Base-by-base conservation (phyloP, 2,329 filamentous ascomycete genomes). In the Sordariomycetes sp. region DNA sequence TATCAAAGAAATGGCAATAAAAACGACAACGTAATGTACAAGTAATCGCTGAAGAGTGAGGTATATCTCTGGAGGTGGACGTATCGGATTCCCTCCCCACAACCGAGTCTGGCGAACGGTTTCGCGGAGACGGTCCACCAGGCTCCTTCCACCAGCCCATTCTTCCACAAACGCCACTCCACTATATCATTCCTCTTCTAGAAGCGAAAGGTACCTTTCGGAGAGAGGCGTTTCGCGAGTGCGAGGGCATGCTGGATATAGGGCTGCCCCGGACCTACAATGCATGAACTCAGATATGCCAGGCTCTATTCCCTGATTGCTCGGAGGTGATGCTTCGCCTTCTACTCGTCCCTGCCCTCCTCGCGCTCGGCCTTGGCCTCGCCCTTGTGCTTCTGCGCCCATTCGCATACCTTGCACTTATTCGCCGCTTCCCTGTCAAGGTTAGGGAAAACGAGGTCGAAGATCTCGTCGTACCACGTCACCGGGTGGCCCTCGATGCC, bases 401-500 rank as follows among this genome's bases (percentile, higher is more conserved):
- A 75, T 64, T 80, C 77, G 66, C 73, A 74, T 53, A 78, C 73
- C 68, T 87, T 86, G 84, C 90, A 94, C 63, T 79, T 81, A 71
- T 89, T 94, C 61, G 88, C 90, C 61, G 82, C 74, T 50, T 87
- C 80, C 61, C 76, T 79, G 72, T 97, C 89, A 20, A 97, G 72
- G 62, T 88, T 78, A 43, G 89, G 85, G 77, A 99, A 99, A 64
- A 97, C 85, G 61, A 96, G 79, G 62, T 93, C 82, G 70, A 97
- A 97, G 55, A 99, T 90, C 64, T 99, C 91, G 7, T 81, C 81
- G 76, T 97, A 99, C 94, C 94, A 99, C 67, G 82, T 86, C 20
- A 93, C 93, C 0, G 94, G 88, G 64, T 87, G 89, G 67, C 95
- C 94, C 73, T 96, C 87, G 62, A 99, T 89, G 64, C 91, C 92